These are phyloP conservation scores for Chenopodium suecicum DNA, from an alignment of 148 eudicot species.

Conservation along the genomic window DNA sequence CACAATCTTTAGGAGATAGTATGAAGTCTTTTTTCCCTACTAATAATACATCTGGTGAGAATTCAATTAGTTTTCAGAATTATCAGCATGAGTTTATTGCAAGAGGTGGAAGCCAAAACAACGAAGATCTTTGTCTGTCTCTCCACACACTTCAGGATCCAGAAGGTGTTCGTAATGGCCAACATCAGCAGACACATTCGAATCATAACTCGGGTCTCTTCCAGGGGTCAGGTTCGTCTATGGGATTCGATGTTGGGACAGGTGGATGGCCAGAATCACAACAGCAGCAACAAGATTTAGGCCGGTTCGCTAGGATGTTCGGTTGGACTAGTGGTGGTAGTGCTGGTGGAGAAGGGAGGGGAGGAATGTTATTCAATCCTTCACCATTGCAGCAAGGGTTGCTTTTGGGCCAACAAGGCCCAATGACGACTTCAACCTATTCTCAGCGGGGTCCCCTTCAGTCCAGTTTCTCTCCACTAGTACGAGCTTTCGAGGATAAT, in stretches of 20 bases:
- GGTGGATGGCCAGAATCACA: slow-evolving; percentile 31
- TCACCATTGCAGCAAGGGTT: slow-evolving; percentile 16
- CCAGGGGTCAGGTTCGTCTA: slow-evolving; percentile 15
- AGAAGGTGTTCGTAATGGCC: neutral
- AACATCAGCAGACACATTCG: slow-evolving; percentile 3
- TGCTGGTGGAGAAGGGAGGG: slow-evolving; percentile 27
- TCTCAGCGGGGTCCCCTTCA: slow-evolving; percentile 50
- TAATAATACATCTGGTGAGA: slow-evolving; percentile 16
- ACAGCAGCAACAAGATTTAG: slow-evolving; percentile 31
- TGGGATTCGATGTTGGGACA: slow-evolving; percentile 24
- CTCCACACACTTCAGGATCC: slow-evolving; percentile 37
- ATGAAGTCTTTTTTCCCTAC: slow-evolving; percentile 32
- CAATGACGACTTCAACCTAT: slow-evolving; percentile 4
- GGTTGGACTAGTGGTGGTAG: slow-evolving; percentile 27
- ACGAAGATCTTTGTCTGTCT: slow-evolving; percentile 41
- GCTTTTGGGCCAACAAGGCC: slow-evolving; percentile 29
- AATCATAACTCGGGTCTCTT: slow-evolving; percentile 19
- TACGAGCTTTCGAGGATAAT: slow-evolving; percentile 21
- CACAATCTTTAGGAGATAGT: slow-evolving; percentile 24
- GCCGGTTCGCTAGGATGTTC: slow-evolving; percentile 34
- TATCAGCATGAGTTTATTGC: slow-evolving; percentile 31
- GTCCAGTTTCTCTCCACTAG: slow-evolving; percentile 32
- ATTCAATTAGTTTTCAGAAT: slow-evolving; percentile 26
- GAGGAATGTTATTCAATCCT: slow-evolving; percentile 19
- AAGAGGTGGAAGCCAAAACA: slow-evolving; percentile 14